Evolutionary conservation across 2,329 filamentous ascomycete species (phyloP), one percentile per base, ranked within the genome.

Genomic region (Huntiella omanensis): DNA sequence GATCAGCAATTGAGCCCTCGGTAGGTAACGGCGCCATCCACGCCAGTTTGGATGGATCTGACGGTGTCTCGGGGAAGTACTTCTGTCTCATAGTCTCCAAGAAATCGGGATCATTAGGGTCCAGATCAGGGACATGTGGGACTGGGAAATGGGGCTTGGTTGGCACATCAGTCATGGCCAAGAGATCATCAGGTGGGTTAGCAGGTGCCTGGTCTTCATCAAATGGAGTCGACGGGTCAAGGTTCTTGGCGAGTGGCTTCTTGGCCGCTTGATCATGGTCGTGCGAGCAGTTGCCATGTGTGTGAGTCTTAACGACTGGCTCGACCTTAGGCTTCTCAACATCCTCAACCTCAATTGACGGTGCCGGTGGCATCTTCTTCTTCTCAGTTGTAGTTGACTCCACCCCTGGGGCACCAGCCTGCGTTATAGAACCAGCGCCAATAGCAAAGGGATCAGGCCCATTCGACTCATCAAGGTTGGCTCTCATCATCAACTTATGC

Each of bases 31-130:
- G 79, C 43, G 79, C 77, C 73, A 96, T 91, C 88, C 88, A 98
- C 15, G 84, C 83, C 3, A 95, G 74, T 45, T 83, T 80, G 49
- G 79, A 77, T 0, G 87, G 86, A 60, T 95, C 84, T 46, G 86
- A 76, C 2, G 87, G 77, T 1, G 94, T 77, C 51, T 77, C 75
- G 10, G 91, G 87, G 62, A 95, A 98, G 70, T 94, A 98, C 61
- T 95, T 94, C 16, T 77, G 65, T 67, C 94, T 87, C 4, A 98
- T 75, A 48, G 83, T 80, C 40, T 74, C 64, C 49, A 96, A 77
- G 64, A 96, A 96, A 56, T 84, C 70, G 0, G 83, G 80, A 49
- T 87, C 83, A 34, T 75, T 68, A 0, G 87, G 86, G 59, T 96
- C 84, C 52, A 96, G 79, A 49, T 85, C 79, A 8, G 82, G 81